These are phyloP conservation scores for Cladosporium sp. DNA, from an alignment of 2,329 filamentous ascomycete genomes.

Conservation along the genomic window DNA sequence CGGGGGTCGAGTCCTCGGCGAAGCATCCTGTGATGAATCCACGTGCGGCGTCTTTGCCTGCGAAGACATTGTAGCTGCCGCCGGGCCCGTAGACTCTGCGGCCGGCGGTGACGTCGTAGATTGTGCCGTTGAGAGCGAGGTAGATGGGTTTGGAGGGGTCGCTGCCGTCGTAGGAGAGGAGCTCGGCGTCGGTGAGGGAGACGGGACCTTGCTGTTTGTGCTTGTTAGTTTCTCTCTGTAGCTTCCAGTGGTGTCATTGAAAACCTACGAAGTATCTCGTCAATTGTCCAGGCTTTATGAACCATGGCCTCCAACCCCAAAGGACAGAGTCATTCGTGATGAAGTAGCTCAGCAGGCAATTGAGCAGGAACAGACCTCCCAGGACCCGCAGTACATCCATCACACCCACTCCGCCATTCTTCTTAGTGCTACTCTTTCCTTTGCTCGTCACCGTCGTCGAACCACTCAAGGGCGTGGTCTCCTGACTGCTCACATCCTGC, in stretches of 20 bases:
- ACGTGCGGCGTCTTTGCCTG: conserved; percentile 79
- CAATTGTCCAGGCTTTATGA: conserved; percentile 54
- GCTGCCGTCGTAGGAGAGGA: conserved; percentile 71
- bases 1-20: conserved; percentile 73
- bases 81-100: conserved; percentile 57
- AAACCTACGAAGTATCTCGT: conserved; percentile 57
- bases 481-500: background rate
- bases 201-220: conserved; percentile 51
- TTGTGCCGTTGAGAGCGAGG: conserved; percentile 80
- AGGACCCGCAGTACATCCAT: conserved; percentile 33
- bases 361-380: conserved; percentile 32
- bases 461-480: background rate
- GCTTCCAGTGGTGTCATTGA: background rate
- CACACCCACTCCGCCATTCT: conserved; percentile 8
- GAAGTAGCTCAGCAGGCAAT: conserved; percentile 35
- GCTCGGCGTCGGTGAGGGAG: conserved; percentile 69
- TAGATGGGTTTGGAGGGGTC: conserved; percentile 76
- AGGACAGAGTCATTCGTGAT: conserved; percentile 50
- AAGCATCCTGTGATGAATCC: conserved; percentile 95
- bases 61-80: conserved; percentile 81
- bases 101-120: conserved; percentile 75
- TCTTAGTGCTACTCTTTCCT: background rate
- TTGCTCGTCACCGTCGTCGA: background rate
- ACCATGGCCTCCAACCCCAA: conserved; percentile 66
- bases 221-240: conserved; percentile 3